Percentiles rank a stretch among this genome's conserved stretches.
Conservation (phyloP, 352 stramenopile genomes). For the Pythium coloratum region DNA sequence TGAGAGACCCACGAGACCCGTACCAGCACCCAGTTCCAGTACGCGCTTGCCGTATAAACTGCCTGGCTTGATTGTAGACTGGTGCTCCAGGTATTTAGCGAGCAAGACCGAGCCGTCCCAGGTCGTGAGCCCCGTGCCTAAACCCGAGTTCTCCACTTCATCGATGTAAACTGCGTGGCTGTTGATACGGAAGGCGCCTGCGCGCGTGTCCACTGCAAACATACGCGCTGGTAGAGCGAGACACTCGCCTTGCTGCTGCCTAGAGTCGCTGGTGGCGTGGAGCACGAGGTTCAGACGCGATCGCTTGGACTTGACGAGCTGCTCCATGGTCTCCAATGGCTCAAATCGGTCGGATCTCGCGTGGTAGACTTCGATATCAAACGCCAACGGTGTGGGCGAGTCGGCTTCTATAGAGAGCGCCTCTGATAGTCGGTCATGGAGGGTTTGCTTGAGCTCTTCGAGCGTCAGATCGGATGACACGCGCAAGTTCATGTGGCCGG, state of each 20-base stretch:
- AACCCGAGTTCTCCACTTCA: conserved; percentile 78
- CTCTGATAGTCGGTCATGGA: conserved; percentile 6
- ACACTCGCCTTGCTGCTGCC: neutral
- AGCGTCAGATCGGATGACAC: neutral
- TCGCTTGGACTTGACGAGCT: conserved; percentile 13
- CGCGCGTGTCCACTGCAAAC: conserved; percentile 51
- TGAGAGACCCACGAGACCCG: conserved; percentile 82
- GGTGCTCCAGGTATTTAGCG: conserved; percentile 89
- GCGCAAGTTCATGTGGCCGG: conserved; percentile 15
- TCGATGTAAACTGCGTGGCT: conserved; percentile 46
- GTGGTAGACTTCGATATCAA: conserved; percentile 29
- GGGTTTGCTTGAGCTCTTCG: conserved; percentile 3
- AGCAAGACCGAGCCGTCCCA: conserved; percentile 91
- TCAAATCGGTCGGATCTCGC: conserved; percentile 11
- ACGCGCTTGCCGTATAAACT: conserved; percentile 44
- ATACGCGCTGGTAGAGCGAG: conserved; percentile 53
- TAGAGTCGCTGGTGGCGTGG: neutral
- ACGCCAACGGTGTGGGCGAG: neutral
- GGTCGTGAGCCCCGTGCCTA: conserved; percentile 87
- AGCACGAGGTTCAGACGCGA: conserved; percentile 28
- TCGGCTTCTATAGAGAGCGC: neutral
- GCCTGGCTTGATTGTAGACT: neutral
- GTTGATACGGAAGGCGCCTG: conserved; percentile 54
- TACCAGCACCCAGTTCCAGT: conserved; percentile 86
- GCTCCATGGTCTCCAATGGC: neutral